A percentile compares a stretch with the other conserved stretches of the same genome.
phyloP scores from a whole-genome alignment of 306 rosid species.

The Glycine soja region DNA sequence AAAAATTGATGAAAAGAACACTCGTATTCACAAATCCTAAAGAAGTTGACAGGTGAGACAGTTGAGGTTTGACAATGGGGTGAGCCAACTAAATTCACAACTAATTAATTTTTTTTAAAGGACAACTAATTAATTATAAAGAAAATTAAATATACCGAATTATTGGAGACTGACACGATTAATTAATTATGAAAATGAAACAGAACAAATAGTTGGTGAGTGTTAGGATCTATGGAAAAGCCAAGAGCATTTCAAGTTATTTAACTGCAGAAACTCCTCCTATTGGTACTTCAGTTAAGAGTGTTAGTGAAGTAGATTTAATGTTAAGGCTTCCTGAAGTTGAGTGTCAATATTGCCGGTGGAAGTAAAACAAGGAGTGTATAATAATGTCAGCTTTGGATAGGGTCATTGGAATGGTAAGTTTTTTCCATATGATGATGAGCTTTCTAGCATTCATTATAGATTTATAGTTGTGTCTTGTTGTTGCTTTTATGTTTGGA shows the following conservation, averaged over 20 bases:
- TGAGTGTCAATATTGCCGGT: conserved; percentile 64
- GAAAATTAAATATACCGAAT: no score
- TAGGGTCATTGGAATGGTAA: conserved; percentile 69
- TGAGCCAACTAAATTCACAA: conserved; percentile 3
- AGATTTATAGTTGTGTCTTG: conserved; percentile 51
- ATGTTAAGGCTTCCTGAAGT: conserved; percentile 64
- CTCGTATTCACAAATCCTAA: neutral
- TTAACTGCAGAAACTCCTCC: no score
- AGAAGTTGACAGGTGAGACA: neutral
- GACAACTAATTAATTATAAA: neutral
- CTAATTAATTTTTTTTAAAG: neutral
- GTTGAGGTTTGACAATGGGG: neutral
- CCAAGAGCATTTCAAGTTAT: no score
- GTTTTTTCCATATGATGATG: conserved; percentile 84
- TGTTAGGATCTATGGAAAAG: no score
- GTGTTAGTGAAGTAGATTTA: conserved; percentile 1
- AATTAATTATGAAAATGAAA: neutral
- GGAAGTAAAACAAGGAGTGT: conserved; percentile 61
- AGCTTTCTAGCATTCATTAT: conserved; percentile 61
- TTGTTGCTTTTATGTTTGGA: no score
- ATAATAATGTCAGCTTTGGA: conserved; percentile 61
- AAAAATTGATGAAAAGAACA: neutral
- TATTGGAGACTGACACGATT: neutral
- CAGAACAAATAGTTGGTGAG: no score
- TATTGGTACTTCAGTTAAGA: no score